Percentiles rank a stretch among this genome's conserved stretches.
These are phyloP conservation scores for Gossypium longicalyx DNA, from an alignment of 345 rosid species.

Conservation along the genomic window DNA sequence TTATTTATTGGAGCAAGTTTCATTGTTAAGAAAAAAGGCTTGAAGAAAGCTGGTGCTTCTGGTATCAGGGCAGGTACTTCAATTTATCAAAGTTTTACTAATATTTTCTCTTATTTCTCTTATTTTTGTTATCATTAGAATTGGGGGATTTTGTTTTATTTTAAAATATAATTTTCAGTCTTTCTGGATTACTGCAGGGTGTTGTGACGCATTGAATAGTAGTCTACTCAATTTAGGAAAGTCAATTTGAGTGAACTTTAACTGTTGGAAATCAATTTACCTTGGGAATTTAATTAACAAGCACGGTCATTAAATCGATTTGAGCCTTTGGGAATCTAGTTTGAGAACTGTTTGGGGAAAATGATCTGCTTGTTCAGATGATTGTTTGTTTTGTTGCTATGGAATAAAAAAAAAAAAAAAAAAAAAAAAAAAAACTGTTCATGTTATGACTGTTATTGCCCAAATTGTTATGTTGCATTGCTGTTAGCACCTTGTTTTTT, in stretches of 20 bases:
- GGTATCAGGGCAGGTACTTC: conserved; percentile 71
- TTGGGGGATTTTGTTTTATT: background rate
- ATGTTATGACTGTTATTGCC: background rate
- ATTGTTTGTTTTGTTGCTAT: background rate
- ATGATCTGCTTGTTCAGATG: background rate
- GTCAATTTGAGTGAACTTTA: background rate
- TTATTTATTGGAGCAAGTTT: conserved; percentile 83
- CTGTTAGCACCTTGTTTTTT: background rate
- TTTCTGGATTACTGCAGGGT: background rate
- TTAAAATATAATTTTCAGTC: background rate
- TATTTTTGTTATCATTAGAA: background rate
- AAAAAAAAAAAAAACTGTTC: background rate
- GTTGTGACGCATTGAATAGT: background rate
- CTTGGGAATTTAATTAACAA: background rate
- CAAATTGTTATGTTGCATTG: background rate
- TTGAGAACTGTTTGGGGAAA: background rate
- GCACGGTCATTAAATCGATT: background rate
- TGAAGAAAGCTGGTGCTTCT: conserved; percentile 67
- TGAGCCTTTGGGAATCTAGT: background rate
- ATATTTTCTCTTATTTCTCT: background rate
- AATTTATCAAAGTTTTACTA: background rate
- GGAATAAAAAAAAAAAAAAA: background rate
- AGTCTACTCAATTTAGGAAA: background rate
- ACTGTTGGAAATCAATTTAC: background rate
- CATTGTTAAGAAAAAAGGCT: conserved; percentile 86